Percentiles rank a stretch among this genome's conserved stretches.
Conservation (phyloP, 2,329 filamentous ascomycete genomes). For the Ustilaginoidea virens region DNA sequence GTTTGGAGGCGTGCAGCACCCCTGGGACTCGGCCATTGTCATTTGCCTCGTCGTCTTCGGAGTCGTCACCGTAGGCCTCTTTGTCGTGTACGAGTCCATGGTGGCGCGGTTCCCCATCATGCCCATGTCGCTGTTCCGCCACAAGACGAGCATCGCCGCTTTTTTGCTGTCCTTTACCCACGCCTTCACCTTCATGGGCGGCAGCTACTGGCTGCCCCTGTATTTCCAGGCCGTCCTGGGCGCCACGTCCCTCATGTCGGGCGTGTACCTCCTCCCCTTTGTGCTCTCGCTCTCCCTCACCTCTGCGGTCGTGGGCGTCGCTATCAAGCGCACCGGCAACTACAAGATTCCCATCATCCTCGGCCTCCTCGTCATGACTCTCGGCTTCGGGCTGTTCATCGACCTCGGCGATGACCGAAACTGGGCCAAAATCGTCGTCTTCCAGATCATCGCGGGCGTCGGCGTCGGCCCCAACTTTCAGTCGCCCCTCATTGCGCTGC, state of each 20-base stretch:
- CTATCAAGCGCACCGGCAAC: constrained; percentile 48
- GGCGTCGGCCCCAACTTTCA: constrained; percentile 58
- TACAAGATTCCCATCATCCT: constrained; percentile 46
- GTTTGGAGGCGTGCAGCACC: constrained; percentile 60
- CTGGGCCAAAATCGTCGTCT: constrained; percentile 42
- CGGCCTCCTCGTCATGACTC: constrained; percentile 41
- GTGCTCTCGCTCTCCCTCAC: constrained; percentile 51
- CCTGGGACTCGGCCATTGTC: constrained; percentile 62
- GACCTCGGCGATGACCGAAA: constrained; percentile 40
- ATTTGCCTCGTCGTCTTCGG: constrained; percentile 70
- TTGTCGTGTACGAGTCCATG: constrained; percentile 58
- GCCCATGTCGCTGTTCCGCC: constrained; percentile 54
- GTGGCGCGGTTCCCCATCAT: constrained; percentile 66
- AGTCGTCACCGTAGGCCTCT: constrained; percentile 43
- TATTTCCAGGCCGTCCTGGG: constrained; percentile 71
- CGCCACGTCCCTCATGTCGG: constrained; percentile 52
- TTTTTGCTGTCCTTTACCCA: constrained; percentile 57
- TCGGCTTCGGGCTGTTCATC: constrained; percentile 51
- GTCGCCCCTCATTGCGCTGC: constrained; percentile 50
- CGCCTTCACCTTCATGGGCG: constrained; percentile 62
- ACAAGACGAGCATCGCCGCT: constrained; percentile 48
- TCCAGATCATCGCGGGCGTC: constrained; percentile 46
- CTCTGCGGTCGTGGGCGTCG: constrained; percentile 40
- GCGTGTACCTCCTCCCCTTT: constrained; percentile 58
- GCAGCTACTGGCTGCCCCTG: constrained; percentile 66